Base-by-base conservation (phyloP, 768 basidiomycete genomes). In the Leucogyrophana mollusca region DNA sequence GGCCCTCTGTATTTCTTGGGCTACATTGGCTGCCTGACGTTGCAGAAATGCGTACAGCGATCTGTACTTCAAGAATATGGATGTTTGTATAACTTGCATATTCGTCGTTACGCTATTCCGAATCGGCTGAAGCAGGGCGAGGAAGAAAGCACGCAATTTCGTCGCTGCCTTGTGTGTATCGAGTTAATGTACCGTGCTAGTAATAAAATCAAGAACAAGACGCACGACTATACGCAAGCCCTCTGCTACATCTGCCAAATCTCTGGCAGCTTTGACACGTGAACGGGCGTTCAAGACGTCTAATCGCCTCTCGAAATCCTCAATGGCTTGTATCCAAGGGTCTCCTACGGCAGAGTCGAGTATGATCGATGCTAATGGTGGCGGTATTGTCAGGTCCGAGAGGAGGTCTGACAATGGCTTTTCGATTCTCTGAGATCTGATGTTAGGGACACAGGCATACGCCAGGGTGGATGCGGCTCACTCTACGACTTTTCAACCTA, bases 21-120 rank as follows among this genome's bases (percentile, higher is more conserved):
- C 94, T 23, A 94, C 87, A 25, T 74, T 74, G 8, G 85, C 76
- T 4, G 88, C 88, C 51, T 93, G 88, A 2, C 90, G 83, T 52
- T 86, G 83, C 30, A 99, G 73, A 61, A 98, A 99, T 1, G 78
- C 77, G 56, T 83, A 97, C 47, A 98, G 73, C 7, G 87, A 72
- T 38, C 76, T 77, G 60, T 92, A 93, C 62, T 94, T 93, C 52
- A 93, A 66, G 30, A 97, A 76, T 3, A 93, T 75, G 1, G 89
- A 85, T 0, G 90, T 87, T 63, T 99, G 96, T 2, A 98, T 73
- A 43, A 96, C 83, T 57, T 93, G 90, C 73, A 98, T 83, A 61
- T 98, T 96, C 6, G 92, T 91, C 10, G 91, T 84, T 52, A 96
- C 85, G 54, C 83, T 92, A 34, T 69, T 72, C 47, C 85, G 82